Evolutionary conservation across 805 yeast genomes (phyloP), one percentile per base, ranked within the genome.

Genomic region (Candida schatavii): DNA sequence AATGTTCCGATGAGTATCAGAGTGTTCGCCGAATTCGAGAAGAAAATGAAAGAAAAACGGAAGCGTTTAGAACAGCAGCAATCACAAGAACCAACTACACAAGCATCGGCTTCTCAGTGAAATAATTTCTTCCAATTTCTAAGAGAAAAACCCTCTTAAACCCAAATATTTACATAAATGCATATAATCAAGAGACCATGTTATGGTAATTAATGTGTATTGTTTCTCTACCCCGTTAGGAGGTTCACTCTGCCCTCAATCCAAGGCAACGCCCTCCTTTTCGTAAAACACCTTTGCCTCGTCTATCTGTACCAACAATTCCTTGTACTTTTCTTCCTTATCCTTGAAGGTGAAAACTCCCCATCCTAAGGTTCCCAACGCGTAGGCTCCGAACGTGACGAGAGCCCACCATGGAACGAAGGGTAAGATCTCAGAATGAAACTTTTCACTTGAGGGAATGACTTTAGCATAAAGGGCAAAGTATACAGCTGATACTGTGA

Each of bases 21-120:
- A 45, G 97, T 80, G 4, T 91, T 90, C 69, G 88, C 95, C 1
- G 84, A 85, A 50, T 79, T 88, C 39, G 97, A 90, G 61, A 80
- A 80, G 64, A 70, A 70, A 55, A 63, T 85, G 56, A 78, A 81
- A 47, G 54, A 64, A 21, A 36, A 36, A 31, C 23, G 32, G 20
- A 13, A 23, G n/a, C 29, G 9, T 9, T 22, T 17, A 17, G 22
- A 31, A 13, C 35, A 31, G 35, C 35, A 6, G 32, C 32, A 29
- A 13, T 17, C 15, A 17, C 35, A 31, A 22, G 14, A 25, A 13
- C 28, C 13, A 25, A 13, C 28, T 25, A 10, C 28, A 25, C 11
- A 9, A 25, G 28, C 9, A 25, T 25, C 28, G 13, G 28, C 28
- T 10, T 25, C 13, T 13, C n/a, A n/a, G n/a, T n/a, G n/a, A n/a